These are phyloP conservation scores for Kappamyces sp. DNA, from an alignment of 192 early-diverging fungal genomes.

Conservation along the genomic window DNA sequence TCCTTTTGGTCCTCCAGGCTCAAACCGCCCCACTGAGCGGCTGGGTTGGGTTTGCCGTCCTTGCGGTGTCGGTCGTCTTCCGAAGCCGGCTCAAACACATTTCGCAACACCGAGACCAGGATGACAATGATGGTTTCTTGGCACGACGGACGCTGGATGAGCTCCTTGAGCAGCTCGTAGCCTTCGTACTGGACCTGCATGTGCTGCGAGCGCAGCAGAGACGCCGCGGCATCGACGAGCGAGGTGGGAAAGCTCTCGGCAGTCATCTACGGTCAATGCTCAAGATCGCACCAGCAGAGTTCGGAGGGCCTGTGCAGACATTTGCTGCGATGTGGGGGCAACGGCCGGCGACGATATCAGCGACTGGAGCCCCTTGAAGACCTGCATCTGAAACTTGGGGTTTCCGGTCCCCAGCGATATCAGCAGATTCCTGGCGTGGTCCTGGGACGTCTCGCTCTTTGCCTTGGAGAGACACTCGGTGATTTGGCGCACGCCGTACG, in stretches of 20 bases:
- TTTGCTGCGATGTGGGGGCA: conserved; percentile 51
- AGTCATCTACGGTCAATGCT: conserved; percentile 32
- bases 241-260: conserved; percentile 48
- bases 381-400: conserved; percentile 58
- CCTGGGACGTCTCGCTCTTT: conserved; percentile 50
- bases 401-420: conserved; percentile 53
- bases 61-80: conserved; percentile 34
- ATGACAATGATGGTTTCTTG: conserved; percentile 48
- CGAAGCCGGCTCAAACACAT: conserved; percentile 29
- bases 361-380: conserved; percentile 53
- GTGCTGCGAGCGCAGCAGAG: conserved; percentile 46
- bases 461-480: conserved; percentile 54
- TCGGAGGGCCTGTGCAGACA: conserved; percentile 55
- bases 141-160: conserved; percentile 32
- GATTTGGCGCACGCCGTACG: conserved; percentile 52
- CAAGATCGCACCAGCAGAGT: conserved; percentile 40
- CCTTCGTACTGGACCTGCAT: conserved; percentile 64
- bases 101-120: conserved; percentile 44
- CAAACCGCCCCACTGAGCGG: conserved; percentile 29
- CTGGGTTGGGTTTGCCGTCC: conserved; percentile 27
- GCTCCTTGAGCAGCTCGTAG: conserved; percentile 49
- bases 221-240: conserved; percentile 47
- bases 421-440: conserved; percentile 51
- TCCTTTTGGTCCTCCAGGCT: conserved; percentile 22
- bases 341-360: conserved; percentile 43